Base-by-base conservation (phyloP, 1,284 basidiomycete genomes). In the Cutaneotrichosporon sp. region DNA sequence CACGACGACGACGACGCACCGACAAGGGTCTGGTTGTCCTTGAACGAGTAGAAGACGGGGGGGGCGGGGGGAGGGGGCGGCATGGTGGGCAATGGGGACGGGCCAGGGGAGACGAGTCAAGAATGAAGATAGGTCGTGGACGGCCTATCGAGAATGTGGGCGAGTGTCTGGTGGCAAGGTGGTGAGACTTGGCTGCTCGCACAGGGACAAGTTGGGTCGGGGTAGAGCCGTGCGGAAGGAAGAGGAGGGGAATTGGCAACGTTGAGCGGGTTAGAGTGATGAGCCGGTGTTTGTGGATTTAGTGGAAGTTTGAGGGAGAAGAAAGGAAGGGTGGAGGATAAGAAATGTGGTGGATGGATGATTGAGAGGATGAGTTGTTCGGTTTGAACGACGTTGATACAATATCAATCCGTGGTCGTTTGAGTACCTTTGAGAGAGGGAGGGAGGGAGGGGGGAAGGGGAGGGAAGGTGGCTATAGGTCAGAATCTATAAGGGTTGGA, bases 11-110 rank as follows among this genome's bases (percentile, higher is more conserved):
- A 31, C 21, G 16, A 75, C 75, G 62, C 59, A 76, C 75, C 79
- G 58, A 86, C 82, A 69, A 95, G 85, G 36, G 82, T 82, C 63
- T 86, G 83, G 18, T 84, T 71, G 62, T 85, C 81, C 5, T 85
- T 71, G 80, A 98, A 97, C 10, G 89, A 86, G 83, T 87, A 86
- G 73, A 99, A 85, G 62, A 92, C 83, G 51, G 94, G 90, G 16
- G 81, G 80, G 22, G 82, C 78, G 30, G 84, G 83, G 30, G 79
- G 76, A 67, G 79, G 81, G 61, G 77, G 76, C 47, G 82, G 81
- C 77, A 81, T 82, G 56, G 60, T 65, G 65, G 56, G 34, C 34
- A 40, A 49, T 31, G 47, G 51, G 40, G 21, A 34, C 34, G 61
- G 53, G 34, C 31, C 21, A 10, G 46, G 38, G 53, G 16, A 46